A percentile compares a stretch with the other conserved stretches of the same genome.
These are phyloP conservation scores for Flaveria floridana DNA, from an alignment of 140 eudicot species.

Conservation along the genomic window DNA sequence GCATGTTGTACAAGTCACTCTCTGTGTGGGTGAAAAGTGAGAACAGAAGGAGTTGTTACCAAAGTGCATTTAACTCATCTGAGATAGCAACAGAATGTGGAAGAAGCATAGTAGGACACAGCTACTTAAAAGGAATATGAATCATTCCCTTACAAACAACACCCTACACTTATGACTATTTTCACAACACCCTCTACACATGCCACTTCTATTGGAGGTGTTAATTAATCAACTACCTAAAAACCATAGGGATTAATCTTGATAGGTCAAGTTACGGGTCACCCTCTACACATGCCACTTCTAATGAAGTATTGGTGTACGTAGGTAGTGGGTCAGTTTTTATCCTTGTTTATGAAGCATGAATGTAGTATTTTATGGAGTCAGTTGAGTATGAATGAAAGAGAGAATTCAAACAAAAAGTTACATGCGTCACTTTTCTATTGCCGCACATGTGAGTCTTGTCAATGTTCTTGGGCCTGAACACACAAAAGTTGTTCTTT, in stretches of 20 bases:
- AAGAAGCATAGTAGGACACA: slow-evolving; percentile 18
- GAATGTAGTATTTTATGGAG: no score
- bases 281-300: no score
- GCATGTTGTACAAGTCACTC: background rate
- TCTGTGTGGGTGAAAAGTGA: slow-evolving; percentile 20
- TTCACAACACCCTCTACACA: background rate
- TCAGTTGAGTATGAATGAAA: no score
- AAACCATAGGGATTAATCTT: no score
- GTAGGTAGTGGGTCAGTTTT: no score
- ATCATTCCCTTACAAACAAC: slow-evolving; percentile 3
- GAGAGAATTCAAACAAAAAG: no score
- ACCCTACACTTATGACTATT: slow-evolving; percentile 12
- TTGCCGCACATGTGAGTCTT: no score
- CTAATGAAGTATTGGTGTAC: no score
- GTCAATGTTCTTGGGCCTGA: no score
- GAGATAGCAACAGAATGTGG: slow-evolving; percentile 27
- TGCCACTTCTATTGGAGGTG: background rate
- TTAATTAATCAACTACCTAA: background rate
- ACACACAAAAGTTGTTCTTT: background rate
- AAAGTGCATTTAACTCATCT: slow-evolving; percentile 41
- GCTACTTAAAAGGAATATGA: slow-evolving; percentile 25
- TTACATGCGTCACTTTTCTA: no score
- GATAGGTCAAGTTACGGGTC: no score
- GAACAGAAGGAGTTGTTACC: slow-evolving; percentile 20
- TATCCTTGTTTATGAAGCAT: no score